Conservation (phyloP, 1,139 yeast species). For the Lodderomyces orthopsilosis region DNA sequence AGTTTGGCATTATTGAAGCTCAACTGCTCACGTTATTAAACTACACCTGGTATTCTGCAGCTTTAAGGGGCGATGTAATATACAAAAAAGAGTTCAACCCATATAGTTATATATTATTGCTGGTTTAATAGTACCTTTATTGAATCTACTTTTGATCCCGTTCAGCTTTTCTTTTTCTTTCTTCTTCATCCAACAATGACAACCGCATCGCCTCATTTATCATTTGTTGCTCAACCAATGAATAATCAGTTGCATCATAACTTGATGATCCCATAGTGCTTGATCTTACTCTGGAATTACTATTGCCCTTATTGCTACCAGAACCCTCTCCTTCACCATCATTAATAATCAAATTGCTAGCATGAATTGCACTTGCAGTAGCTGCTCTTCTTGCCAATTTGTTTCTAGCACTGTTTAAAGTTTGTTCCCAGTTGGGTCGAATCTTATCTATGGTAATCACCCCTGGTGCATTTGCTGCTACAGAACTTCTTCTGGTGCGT, state of each 20-base stretch:
- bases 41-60: too few relatives aligned
- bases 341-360: slow-evolving; percentile 57
- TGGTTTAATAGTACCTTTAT: neutral
- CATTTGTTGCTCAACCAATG: slow-evolving; percentile 69
- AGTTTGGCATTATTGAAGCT: too few relatives aligned
- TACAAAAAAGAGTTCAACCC: too few relatives aligned
- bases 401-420: slow-evolving; percentile 66
- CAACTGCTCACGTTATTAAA: too few relatives aligned
- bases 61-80: too few relatives aligned
- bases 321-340: slow-evolving; percentile 8
- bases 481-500: slow-evolving; percentile 34
- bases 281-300: slow-evolving; percentile 14
- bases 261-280: slow-evolving; percentile 11
- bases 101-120: neutral
- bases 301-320: slow-evolving; percentile 3
- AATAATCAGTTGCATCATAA: slow-evolving; percentile 14
- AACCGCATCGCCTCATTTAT: slow-evolving; percentile 78
- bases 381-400: slow-evolving; percentile 85
- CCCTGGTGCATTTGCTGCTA: slow-evolving; percentile 59
- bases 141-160: slow-evolving; percentile 1
- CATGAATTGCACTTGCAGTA: slow-evolving; percentile 92
- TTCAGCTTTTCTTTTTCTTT: slow-evolving; percentile 35
- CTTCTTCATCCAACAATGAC: slow-evolving; percentile 68
- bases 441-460: slow-evolving; percentile 79
- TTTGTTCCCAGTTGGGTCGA: slow-evolving; percentile 90